Percentiles rank a stretch among this genome's conserved stretches.
These are phyloP conservation scores for Inga oerstediana DNA, from an alignment of 306 rosid genomes.

Conservation along the genomic window DNA sequence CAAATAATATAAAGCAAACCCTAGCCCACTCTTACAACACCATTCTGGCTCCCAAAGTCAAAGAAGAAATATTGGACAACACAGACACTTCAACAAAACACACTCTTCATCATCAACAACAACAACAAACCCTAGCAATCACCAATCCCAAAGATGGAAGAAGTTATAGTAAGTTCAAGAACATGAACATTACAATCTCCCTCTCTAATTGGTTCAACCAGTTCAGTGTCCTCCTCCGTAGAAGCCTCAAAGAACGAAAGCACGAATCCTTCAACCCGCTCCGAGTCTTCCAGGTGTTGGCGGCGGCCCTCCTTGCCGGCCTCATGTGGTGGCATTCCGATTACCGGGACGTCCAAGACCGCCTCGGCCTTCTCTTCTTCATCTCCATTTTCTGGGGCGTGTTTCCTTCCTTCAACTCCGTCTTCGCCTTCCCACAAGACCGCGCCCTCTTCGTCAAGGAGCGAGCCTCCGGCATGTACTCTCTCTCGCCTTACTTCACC, in stretches of 20 bases:
- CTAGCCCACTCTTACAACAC: slow-evolving; percentile 76
- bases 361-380: slow-evolving; percentile 91
- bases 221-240: slow-evolving; percentile 64
- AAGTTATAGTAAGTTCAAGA: neutral
- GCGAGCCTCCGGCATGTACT: slow-evolving; percentile 85
- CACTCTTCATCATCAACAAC: neutral
- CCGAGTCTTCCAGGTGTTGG: slow-evolving; percentile 70
- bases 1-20: slow-evolving; percentile 65
- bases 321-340: slow-evolving; percentile 96
- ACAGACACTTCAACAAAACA: slow-evolving; percentile 50
- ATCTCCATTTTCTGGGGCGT: slow-evolving; percentile 95
- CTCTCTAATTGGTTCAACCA: slow-evolving; percentile 71
- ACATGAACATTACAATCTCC: slow-evolving; percentile 31
- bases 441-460: slow-evolving; percentile 80
- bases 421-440: slow-evolving; percentile 91
- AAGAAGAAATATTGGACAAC: slow-evolving; percentile 49
- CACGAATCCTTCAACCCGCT: slow-evolving; percentile 81
- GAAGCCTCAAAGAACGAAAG: slow-evolving; percentile 88
- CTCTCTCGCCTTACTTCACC: slow-evolving; percentile 76
- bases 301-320: slow-evolving; percentile 76
- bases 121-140: slow-evolving; percentile 5
- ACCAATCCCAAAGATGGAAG: slow-evolving; percentile 35
- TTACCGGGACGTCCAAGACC: slow-evolving; percentile 69
- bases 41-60: slow-evolving; percentile 68
- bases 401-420: slow-evolving; percentile 80